Evolutionary conservation across 1,139 yeast species (phyloP).

Genomic region (Zygosaccharomyces pseudobailii): DNA sequence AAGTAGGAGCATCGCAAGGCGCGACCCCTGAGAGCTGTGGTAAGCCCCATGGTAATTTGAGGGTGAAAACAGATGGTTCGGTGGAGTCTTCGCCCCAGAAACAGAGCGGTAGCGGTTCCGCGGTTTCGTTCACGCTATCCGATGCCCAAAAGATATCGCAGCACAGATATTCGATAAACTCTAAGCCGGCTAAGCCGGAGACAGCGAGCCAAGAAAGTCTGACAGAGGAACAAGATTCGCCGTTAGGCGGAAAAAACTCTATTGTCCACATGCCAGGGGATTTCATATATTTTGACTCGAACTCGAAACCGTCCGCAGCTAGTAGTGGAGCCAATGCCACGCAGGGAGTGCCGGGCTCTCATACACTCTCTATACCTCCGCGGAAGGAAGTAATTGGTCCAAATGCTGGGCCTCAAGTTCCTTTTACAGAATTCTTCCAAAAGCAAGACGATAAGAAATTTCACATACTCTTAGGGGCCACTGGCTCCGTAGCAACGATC

Average conservation of each 20-base stretch:
- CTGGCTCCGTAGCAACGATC: slow-evolving; percentile 95
- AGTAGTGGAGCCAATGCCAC: background rate
- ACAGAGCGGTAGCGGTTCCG: slow-evolving; percentile 10
- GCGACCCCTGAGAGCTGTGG: background rate
- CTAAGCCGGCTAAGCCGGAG: slow-evolving; percentile 23
- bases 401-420: slow-evolving; percentile 66
- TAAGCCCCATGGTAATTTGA: slow-evolving; percentile 4
- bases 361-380: slow-evolving; percentile 14
- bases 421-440: slow-evolving; percentile 65
- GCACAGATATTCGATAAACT: slow-evolving; percentile 48
- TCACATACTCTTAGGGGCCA: slow-evolving; percentile 84
- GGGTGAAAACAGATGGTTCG: slow-evolving; percentile 6
- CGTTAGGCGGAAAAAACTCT: slow-evolving; percentile 27
- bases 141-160: slow-evolving; percentile 27
- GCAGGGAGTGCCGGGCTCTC: background rate
- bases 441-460: slow-evolving; percentile 75
- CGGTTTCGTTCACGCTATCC: slow-evolving; percentile 30
- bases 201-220: background rate
- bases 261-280: slow-evolving; percentile 36
- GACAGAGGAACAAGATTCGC: slow-evolving; percentile 11
- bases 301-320: slow-evolving; percentile 1
- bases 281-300: slow-evolving; percentile 26
- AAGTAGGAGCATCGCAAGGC: background rate
- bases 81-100: slow-evolving; percentile 8
- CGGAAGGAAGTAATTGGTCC: slow-evolving; percentile 41